Base-by-base conservation (phyloP, 768 basidiomycete genomes). In the Leccinum aurantiacum region DNA sequence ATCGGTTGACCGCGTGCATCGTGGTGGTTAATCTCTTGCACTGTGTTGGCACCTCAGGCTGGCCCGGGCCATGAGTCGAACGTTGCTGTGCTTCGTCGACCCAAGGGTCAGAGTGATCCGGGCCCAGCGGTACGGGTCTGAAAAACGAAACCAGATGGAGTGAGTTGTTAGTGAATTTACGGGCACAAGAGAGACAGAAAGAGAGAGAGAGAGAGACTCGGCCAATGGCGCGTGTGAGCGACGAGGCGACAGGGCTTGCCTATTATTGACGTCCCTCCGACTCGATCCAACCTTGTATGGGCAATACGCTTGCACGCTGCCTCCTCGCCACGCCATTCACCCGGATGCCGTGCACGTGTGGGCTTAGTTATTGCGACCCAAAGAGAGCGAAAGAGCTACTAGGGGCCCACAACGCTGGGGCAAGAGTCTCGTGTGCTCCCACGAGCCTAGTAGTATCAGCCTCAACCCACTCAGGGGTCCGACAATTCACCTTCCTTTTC, bases 381-480 rank as follows among this genome's bases (percentile, higher is more conserved):
- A 19, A 29, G 27, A 27, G 46, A 9, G 13, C 49, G 31, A 25
- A 13, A 29, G 33, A 31, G 19, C 19, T n/a, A 24, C 52, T 53
- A 17, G 31, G n/a, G 27, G 33, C 27, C 31, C 52, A 29, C 33
- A n/a, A 33, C 22, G 15, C 33, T 11, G 22, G 44, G n/a, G 44
- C 9, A 19, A 33, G 31, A 31, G 13, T 60, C 60, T 53, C 60
- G 59, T 60, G 63, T 50, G 59, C 69, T 65, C 70, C 68, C 69
- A 72, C 69, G 70, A 70, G 63, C 58, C 33, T 13, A 13, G 5
- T 33, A 33, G 33, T 56, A 63, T 59, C 60, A 49, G 65, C 65
- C 64, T 56, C 64, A 61, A 63, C 66, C 70, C 66, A 72, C 70
- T 70, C 24, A 70, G 65, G 70, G 70, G 70, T 67, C 70, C 69